Conservation (phyloP, 495 filamentous ascomycete species). For the Penicillium cataractarum region DNA sequence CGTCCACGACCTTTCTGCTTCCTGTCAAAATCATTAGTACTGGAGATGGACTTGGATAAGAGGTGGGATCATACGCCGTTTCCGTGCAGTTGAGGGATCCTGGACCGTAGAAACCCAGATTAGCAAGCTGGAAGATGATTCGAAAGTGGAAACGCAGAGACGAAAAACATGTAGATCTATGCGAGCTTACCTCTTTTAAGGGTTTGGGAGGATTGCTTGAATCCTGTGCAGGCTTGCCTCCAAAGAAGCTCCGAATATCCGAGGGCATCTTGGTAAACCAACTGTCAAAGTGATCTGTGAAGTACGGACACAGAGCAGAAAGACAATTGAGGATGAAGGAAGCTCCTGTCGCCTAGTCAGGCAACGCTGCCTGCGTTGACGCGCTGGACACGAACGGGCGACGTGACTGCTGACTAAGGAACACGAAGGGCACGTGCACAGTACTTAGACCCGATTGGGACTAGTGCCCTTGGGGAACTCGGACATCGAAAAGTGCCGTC, state of each 20-base stretch:
- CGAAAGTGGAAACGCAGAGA: background rate
- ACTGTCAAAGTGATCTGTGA: background rate
- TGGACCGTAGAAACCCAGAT: conserved; percentile 17
- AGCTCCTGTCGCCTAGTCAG: conserved; percentile 11
- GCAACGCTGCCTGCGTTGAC: conserved; percentile 22
- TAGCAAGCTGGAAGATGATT: background rate
- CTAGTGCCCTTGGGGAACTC: conserved; percentile 20
- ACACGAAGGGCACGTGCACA: conserved; percentile 34
- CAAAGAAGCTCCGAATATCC: conserved; percentile 84
- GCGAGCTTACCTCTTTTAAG: conserved; percentile 43
- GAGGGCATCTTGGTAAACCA: conserved; percentile 57
- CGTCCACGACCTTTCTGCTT: conserved; percentile 72
- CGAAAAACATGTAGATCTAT: background rate
- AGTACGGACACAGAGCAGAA: background rate
- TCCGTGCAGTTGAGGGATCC: conserved; percentile 40
- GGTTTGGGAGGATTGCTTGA: conserved; percentile 37
- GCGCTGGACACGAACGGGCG: conserved; percentile 30
- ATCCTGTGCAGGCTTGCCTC: conserved; percentile 50
- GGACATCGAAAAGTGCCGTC: conserved; percentile 40
- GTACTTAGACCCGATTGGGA: conserved; percentile 22
- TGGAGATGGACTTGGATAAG: background rate
- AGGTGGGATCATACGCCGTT: conserved; percentile 39
- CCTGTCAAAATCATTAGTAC: conserved; percentile 43
- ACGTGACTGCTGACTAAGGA: conserved; percentile 46
- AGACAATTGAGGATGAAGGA: conserved; percentile 9